These are phyloP conservation scores for Cladosporium sp. DNA, from an alignment of 2,329 filamentous ascomycete species.

Conservation along the genomic window DNA sequence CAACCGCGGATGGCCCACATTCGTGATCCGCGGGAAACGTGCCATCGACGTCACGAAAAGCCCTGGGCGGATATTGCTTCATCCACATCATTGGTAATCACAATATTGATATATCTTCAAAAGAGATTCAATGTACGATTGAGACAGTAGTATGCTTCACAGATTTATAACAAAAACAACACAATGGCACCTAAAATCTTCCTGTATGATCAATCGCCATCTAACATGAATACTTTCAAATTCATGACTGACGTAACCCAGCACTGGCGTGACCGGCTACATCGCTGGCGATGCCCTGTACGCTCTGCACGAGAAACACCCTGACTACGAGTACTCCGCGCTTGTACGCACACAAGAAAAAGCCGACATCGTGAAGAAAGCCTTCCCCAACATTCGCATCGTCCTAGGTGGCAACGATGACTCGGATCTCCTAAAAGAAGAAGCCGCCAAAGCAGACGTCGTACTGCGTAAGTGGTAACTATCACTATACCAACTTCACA, in stretches of 20 bases:
- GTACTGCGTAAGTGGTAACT: conserved; percentile 43
- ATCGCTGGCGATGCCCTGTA: conserved; percentile 51
- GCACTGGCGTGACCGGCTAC: conserved; percentile 43
- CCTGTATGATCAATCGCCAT: conserved; percentile 27
- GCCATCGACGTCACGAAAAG: conserved; percentile 5
- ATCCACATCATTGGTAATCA: conserved; percentile 10
- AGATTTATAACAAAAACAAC: neutral
- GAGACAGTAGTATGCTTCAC: neutral
- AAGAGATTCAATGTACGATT: neutral
- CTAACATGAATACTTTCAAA: no score
- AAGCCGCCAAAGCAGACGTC: conserved; percentile 55
- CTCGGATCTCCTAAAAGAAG: conserved; percentile 47
- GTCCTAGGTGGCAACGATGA: conserved; percentile 56
- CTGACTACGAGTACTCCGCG: conserved; percentile 53
- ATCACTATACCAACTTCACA: neutral
- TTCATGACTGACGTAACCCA: conserved; percentile 14
- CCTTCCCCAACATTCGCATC: conserved; percentile 45
- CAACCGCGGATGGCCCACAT: neutral
- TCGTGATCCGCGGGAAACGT: neutral
- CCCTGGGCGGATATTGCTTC: neutral
- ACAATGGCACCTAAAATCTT: conserved; percentile 35
- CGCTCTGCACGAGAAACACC: conserved; percentile 48
- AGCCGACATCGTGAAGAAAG: conserved; percentile 44
- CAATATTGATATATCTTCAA: neutral
- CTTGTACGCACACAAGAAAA: conserved; percentile 55